Evolutionary conservation across 2,329 filamentous ascomycete genomes (phyloP), one percentile per base, ranked within the genome.

Genomic region (Pseudonectria foliicola): DNA sequence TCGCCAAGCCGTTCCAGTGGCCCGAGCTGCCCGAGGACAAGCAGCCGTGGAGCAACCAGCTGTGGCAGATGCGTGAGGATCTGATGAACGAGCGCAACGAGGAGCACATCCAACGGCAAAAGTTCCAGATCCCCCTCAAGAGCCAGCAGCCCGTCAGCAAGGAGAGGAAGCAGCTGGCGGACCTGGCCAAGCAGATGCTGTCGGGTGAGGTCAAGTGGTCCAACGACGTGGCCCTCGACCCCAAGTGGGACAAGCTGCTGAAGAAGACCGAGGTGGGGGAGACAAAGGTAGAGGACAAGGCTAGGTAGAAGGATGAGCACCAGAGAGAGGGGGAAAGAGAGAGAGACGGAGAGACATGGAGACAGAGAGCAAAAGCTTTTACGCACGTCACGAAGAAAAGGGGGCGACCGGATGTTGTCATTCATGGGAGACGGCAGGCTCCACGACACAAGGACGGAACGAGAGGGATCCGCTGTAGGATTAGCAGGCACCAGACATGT

Each of bases 1-100:
- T 98, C 67, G 77, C 73, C 42, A 68, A 81, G 67, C 86, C 89
- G 4, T 98, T 98, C 66, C 78, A 85, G 37, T 96, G 86, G 83
- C 92, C 92, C 1, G 73, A 78, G 45, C 61, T 68, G 46, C 84
- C 86, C 4, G 61, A 69, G 45, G 72, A 82, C 56, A 67, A 75
- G 42, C 58, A 69, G 38, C 62, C 68, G 57, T 88, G 82, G 80
- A 80, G 80, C 59, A 68, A 78, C 46, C 61, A 70, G n/a, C 62
- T 76, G 35, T 76, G 67, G 58, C 66, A 71, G 53, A 66, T 68
- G 49, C 65, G 73, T 18, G 61, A 71, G 38, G 60, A 74, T 40
- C 61, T 66, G 35, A 60, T 66, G 47, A 49, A 67, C 25, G 55
- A 69, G 43, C 54, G 62, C 33, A 56, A 64, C 34, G 42, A 60